A percentile compares a stretch with the other conserved stretches of the same genome.
Evolutionary conservation across 306 rosid genomes (phyloP).

Genomic region (Prunus armeniaca): DNA sequence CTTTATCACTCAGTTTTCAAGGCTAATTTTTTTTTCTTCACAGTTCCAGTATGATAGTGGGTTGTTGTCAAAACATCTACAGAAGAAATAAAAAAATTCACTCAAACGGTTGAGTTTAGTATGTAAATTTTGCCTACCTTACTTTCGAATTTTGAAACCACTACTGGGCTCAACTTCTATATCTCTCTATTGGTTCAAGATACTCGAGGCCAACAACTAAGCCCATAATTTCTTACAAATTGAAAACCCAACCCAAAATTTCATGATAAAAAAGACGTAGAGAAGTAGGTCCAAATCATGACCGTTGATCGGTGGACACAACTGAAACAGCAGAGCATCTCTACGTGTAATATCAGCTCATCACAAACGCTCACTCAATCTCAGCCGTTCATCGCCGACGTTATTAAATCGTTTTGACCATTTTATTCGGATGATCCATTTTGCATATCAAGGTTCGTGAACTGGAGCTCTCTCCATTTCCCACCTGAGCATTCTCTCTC

Average conservation of each 20-base stretch:
- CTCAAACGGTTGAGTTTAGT: too few species aligned
- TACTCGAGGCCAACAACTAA: too few species aligned
- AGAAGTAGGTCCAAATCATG: not conserved
- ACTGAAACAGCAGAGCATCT: not conserved
- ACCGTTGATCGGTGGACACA: not conserved
- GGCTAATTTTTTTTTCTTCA: too few species aligned
- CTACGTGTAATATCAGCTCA: slow-evolving; percentile 22
- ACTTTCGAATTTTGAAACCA: too few species aligned
- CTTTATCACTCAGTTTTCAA: too few species aligned
- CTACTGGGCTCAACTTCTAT: too few species aligned
- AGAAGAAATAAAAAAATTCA: too few species aligned
- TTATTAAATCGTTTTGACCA: not conserved
- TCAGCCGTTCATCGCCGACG: not conserved
- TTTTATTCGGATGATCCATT: slow-evolving; percentile 11
- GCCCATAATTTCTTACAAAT: not conserved
- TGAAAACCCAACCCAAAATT: not conserved
- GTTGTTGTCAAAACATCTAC: too few species aligned
- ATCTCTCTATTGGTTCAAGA: too few species aligned
- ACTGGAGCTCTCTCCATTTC: slow-evolving; percentile 1
- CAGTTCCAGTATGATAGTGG: too few species aligned
- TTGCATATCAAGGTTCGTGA: slow-evolving; percentile 5
- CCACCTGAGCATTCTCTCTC: not conserved
- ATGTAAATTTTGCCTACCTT: too few species aligned
- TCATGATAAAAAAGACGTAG: too few species aligned
- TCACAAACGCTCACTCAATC: slow-evolving; percentile 12